Conservation (phyloP, 495 filamentous ascomycete species). For the Daldinia decipiens region DNA sequence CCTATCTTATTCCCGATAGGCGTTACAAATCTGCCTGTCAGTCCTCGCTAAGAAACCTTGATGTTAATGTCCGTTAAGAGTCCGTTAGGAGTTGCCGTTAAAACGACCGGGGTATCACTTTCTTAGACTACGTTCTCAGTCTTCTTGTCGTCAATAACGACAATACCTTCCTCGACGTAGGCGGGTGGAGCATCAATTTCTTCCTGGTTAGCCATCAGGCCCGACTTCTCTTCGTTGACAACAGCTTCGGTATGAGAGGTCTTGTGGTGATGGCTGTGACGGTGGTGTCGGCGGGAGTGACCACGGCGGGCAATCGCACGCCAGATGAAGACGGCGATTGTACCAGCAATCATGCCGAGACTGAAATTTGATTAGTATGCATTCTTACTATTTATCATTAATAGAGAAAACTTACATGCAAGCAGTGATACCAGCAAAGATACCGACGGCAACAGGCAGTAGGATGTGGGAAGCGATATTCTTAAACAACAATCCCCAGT, state of each 20-base stretch:
- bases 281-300: slow-evolving; percentile 41
- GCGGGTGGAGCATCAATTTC: slow-evolving; percentile 51
- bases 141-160: slow-evolving; percentile 45
- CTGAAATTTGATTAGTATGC: slow-evolving; percentile 41
- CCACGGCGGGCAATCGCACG: slow-evolving; percentile 51
- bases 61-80: background rate
- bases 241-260: slow-evolving; percentile 46
- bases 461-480: slow-evolving; percentile 61
- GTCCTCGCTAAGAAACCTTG: slow-evolving; percentile 12
- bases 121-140: slow-evolving; percentile 43
- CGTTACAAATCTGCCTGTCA: slow-evolving; percentile 20
- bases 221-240: slow-evolving; percentile 56
- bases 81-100: background rate
- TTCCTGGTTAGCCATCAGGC: slow-evolving; percentile 54
- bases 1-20: slow-evolving; percentile 15
- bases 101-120: slow-evolving; percentile 38
- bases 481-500: slow-evolving; percentile 56
- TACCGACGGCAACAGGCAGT: slow-evolving; percentile 62
- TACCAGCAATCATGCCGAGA: slow-evolving; percentile 63
- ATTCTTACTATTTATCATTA: background rate
- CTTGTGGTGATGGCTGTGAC: slow-evolving; percentile 45
- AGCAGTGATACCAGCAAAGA: slow-evolving; percentile 62
- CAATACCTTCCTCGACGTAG: slow-evolving; percentile 48
- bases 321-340: slow-evolving; percentile 58
- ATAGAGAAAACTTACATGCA: slow-evolving; percentile 56